phyloP scores from a whole-genome alignment of 2,329 filamentous ascomycete species.

The Fusarium cicatricum region DNA sequence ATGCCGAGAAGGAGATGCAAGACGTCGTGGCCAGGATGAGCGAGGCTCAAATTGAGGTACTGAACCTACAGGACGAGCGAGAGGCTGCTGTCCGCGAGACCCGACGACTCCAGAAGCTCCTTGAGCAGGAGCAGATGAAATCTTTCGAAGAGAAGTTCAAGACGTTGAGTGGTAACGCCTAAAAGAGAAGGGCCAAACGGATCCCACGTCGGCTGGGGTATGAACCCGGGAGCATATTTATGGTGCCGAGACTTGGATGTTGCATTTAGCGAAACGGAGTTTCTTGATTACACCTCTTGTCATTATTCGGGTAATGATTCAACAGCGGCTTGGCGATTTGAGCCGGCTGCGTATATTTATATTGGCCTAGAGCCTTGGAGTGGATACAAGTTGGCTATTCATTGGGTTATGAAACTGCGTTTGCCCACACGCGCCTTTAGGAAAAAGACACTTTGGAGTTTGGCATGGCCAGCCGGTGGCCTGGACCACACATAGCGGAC shows the following conservation, averaged over 20 bases:
- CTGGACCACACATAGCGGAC: no score
- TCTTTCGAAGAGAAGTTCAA: slow-evolving; percentile 52
- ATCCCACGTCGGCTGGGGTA: slow-evolving; percentile 19
- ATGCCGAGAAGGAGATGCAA: slow-evolving; percentile 78
- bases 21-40: slow-evolving; percentile 84
- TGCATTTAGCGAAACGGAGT: slow-evolving; percentile 53
- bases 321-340: slow-evolving; percentile 18
- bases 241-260: slow-evolving; percentile 23
- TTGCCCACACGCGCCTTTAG: slow-evolving; percentile 26
- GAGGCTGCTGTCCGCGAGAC: slow-evolving; percentile 80
- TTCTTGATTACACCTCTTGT: slow-evolving; percentile 42
- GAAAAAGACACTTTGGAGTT: slow-evolving; percentile 21
- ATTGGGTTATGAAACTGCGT: slow-evolving; percentile 25
- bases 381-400: slow-evolving; percentile 21
- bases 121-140: slow-evolving; percentile 70
- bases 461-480: slow-evolving; percentile 7
- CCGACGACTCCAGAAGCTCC: slow-evolving; percentile 70
- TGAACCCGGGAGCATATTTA: slow-evolving; percentile 22
- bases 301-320: slow-evolving; percentile 27
- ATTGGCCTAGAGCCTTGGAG: slow-evolving; percentile 23
- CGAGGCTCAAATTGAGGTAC: slow-evolving; percentile 81
- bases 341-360: slow-evolving; percentile 9
- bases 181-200: slow-evolving; percentile 20
- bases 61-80: slow-evolving; percentile 77
- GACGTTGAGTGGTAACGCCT: slow-evolving; percentile 43